Evolutionary conservation across 805 yeast genomes (phyloP).

Genomic region (Metschnikowia dekortorum): DNA sequence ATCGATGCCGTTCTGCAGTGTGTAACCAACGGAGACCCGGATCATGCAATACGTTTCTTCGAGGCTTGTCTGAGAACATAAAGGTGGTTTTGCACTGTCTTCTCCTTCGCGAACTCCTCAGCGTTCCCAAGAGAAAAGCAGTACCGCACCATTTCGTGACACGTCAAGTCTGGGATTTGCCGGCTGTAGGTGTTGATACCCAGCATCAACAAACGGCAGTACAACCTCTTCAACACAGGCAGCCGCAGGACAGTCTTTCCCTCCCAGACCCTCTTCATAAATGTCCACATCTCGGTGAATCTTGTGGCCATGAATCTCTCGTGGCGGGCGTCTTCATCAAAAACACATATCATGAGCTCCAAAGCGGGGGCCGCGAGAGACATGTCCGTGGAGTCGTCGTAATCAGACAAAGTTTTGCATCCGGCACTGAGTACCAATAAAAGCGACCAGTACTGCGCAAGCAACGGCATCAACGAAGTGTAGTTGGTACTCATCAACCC

Average conservation of each 20-base stretch:
- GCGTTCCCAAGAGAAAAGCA: slow-evolving; percentile 28
- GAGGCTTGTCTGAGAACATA: slow-evolving; percentile 22
- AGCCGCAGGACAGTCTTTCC: not conserved
- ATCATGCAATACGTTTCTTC: not conserved
- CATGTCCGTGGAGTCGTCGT: slow-evolving; percentile 2
- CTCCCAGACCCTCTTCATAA: slow-evolving; percentile 7
- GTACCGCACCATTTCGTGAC: slow-evolving; percentile 31
- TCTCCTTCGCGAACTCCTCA: slow-evolving; percentile 14
- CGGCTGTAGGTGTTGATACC: slow-evolving; percentile 40
- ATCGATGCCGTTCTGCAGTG: too few relatives aligned
- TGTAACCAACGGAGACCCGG: too few relatives aligned
- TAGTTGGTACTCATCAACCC: slow-evolving; percentile 32
- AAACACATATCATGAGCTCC: slow-evolving; percentile 24
- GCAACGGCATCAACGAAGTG: slow-evolving; percentile 26
- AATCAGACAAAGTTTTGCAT: slow-evolving; percentile 12
- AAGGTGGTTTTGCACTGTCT: slow-evolving; percentile 25
- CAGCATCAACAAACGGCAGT: slow-evolving; percentile 27
- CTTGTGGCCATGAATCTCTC: slow-evolving; percentile 46
- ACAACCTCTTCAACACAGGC: slow-evolving; percentile 6
- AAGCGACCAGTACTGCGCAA: slow-evolving; percentile 33
- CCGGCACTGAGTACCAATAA: slow-evolving; percentile 22
- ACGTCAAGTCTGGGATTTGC: slow-evolving; percentile 35
- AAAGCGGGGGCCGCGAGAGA: slow-evolving; percentile 25
- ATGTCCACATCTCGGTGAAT: slow-evolving; percentile 46
- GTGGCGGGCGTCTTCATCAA: slow-evolving; percentile 29